Evolutionary conservation across 371 early-diverging fungal species (phyloP).

Genomic region (Dichotomocladium elegans): DNA sequence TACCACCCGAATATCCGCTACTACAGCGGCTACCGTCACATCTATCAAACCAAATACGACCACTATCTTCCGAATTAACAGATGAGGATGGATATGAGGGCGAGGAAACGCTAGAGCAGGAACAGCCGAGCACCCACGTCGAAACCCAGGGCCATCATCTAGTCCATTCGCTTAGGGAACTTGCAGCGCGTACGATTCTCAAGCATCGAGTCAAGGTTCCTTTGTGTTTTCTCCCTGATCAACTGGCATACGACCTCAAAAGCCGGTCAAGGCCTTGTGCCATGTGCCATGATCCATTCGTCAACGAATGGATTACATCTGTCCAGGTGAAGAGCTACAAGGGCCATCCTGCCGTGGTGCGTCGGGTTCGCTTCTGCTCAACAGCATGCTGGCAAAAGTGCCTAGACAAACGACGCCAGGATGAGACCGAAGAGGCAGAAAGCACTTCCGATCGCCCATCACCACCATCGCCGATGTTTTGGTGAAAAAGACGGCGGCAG

Average conservation of each 20-base stretch:
- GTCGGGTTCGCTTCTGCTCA: constrained; percentile 57
- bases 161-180: constrained; percentile 28
- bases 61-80: too few species aligned
- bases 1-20: neutral
- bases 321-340: constrained; percentile 57
- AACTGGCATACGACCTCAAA: constrained; percentile 40
- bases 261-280: constrained; percentile 41
- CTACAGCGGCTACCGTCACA: neutral
- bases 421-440: too few species aligned
- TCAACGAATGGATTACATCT: constrained; percentile 62
- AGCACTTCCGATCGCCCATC: too few species aligned
- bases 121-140: neutral
- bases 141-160: constrained; percentile 3
- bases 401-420: too few species aligned
- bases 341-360: constrained; percentile 59
- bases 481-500: too few species aligned
- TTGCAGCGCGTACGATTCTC: constrained; percentile 28
- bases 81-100: neutral
- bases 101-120: neutral
- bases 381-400: constrained; percentile 41
- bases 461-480: too few species aligned
- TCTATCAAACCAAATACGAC: neutral
- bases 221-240: constrained; percentile 28
- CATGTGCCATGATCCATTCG: constrained; percentile 48
- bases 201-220: constrained; percentile 16